phyloP scores from a whole-genome alignment of 2,329 filamentous ascomycete genomes.

The Escovopsis sp. region DNA sequence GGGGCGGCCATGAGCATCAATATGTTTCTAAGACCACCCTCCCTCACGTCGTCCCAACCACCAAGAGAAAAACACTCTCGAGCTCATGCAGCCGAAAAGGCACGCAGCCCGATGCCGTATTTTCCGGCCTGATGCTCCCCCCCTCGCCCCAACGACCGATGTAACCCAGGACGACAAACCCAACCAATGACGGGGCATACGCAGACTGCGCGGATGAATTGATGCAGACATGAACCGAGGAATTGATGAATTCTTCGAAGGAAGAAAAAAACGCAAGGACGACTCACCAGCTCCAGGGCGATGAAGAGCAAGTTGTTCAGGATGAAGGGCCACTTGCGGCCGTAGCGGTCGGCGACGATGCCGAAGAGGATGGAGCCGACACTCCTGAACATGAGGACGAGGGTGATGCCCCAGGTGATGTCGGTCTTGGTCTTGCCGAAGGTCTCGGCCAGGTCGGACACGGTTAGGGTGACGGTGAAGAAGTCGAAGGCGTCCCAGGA shows the following conservation, averaged over 20 bases:
- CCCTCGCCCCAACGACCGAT: no score
- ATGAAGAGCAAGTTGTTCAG: conserved; percentile 62
- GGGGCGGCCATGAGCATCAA: no score
- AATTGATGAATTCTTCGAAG: background rate
- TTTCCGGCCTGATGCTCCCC: no score
- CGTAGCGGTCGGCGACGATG: conserved; percentile 40
- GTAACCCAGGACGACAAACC: no score
- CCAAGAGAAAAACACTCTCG: no score
- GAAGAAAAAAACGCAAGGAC: background rate
- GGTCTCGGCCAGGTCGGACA: conserved; percentile 34
- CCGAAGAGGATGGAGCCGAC: conserved; percentile 40
- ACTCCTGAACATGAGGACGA: conserved; percentile 47
- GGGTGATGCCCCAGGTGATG: conserved; percentile 50
- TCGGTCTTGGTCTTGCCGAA: conserved; percentile 41
- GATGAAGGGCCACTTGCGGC: conserved; percentile 58
- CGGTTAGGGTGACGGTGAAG: conserved; percentile 47
- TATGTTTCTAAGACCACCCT: no score
- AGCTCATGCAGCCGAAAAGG: no score
- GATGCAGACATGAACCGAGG: no score
- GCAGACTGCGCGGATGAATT: no score
- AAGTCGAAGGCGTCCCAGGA: conserved; percentile 52
- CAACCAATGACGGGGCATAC: no score
- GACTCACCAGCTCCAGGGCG: conserved; percentile 51
- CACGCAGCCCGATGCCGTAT: no score
- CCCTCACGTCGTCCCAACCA: no score